Base-by-base conservation (phyloP, 2,329 filamentous ascomycete genomes). In the Paradendryphiella salina region DNA sequence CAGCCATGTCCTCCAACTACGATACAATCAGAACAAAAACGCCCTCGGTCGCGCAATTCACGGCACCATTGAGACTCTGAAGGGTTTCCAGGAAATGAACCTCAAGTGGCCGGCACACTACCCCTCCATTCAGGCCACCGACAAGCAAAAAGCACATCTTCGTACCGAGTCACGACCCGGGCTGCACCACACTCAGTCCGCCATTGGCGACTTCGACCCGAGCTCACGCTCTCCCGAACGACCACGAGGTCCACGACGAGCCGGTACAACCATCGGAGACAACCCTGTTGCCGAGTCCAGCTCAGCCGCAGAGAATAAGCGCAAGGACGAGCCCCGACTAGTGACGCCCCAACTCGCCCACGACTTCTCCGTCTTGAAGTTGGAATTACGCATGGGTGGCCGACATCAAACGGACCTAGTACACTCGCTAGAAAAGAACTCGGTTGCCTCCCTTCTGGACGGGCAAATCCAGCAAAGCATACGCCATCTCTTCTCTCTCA, bases 381-480 rank as follows among this genome's bases (percentile, higher is more conserved):
- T 99, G 55, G 94, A 99, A 71, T 77, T 99, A 50, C 96, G 96
- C 75, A 82, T 99, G 47, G 92, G 93, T 26, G 80, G 88, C 5
- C 73, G 96, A 41, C 88, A 91, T 54, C 94, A 97, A 68, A 83
- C 89, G 0, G 92, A 97, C 66, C 79, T 97, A 14, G 92, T 97
- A 7, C 93, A 97, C 73, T 97, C 94, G 1, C 75, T 99, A 41
- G 93, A 97, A 64, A 97, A 96, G 75, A 81, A 81, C 11, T 96
- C 93, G 1, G 88, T 99, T 54, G 94, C 94, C 0, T 87, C 92
- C 1, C 78, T 99, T 2, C 78, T 99, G 32, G 93, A 97, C 71
- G 92, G 91, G 20, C 96, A 96, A 75, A 96, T 99, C 64, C 88
- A 87, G 64, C 90, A 94, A 55, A 96, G 91, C 71, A 88, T 97